Percentiles rank a stretch among this genome's conserved stretches.
Evolutionary conservation across 2,329 filamentous ascomycete genomes (phyloP).

Genomic region (Phaeosphaeriaceae sp.): DNA sequence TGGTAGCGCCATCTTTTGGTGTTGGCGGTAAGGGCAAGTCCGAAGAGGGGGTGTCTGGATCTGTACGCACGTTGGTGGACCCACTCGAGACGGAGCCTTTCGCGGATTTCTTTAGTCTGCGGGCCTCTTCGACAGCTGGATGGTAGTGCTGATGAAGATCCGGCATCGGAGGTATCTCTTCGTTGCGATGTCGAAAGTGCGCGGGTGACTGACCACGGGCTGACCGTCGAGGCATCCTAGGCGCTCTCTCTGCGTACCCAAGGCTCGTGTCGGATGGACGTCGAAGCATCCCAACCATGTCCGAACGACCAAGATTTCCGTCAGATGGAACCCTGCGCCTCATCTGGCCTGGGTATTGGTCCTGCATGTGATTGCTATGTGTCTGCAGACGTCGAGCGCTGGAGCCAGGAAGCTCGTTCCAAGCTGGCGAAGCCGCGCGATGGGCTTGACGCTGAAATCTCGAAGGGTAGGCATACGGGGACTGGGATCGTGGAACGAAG

Average conservation of each 20-base stretch:
- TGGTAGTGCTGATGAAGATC: slow-evolving; percentile 24
- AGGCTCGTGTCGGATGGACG: slow-evolving; percentile 21
- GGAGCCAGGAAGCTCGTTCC: slow-evolving; percentile 48
- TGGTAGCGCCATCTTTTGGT: slow-evolving; percentile 46
- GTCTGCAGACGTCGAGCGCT: slow-evolving; percentile 25
- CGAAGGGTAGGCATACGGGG: slow-evolving; percentile 52
- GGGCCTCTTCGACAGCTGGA: slow-evolving; percentile 28
- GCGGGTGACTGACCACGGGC: slow-evolving; percentile 20
- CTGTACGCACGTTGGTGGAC: slow-evolving; percentile 42
- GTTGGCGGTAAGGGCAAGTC: slow-evolving; percentile 54
- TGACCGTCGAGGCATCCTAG: slow-evolving; percentile 17
- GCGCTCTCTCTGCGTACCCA: not conserved
- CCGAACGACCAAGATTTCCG: slow-evolving; percentile 22
- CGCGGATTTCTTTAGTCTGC: slow-evolving; percentile 23
- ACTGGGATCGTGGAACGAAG: slow-evolving; percentile 42
- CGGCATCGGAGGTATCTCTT: slow-evolving; percentile 34
- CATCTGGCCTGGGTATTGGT: slow-evolving; percentile 18
- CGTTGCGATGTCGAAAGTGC: not conserved
- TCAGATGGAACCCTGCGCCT: slow-evolving; percentile 36
- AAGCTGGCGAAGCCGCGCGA: slow-evolving; percentile 52
- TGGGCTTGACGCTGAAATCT: slow-evolving; percentile 52
- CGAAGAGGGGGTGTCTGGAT: slow-evolving; percentile 52
- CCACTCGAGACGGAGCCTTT: slow-evolving; percentile 40
- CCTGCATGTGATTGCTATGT: slow-evolving; percentile 15
- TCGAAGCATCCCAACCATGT: not conserved